A percentile compares a stretch with the other conserved stretches of the same genome.
These are phyloP conservation scores for Phytophthora capsici DNA, from an alignment of 352 stramenopile species.

Conservation along the genomic window DNA sequence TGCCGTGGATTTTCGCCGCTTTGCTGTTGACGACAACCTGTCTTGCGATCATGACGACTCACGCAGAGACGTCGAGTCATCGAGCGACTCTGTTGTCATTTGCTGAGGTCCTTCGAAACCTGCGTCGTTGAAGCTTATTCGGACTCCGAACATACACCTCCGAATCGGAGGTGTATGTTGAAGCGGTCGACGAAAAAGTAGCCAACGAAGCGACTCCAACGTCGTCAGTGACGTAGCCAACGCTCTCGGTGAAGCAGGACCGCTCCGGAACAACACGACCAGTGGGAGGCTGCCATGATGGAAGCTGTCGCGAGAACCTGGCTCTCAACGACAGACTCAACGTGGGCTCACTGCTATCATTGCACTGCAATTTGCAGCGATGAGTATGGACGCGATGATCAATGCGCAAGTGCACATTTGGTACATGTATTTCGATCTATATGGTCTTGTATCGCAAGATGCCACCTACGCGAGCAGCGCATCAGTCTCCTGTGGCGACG, in stretches of 20 bases:
- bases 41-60: conserved; percentile 26
- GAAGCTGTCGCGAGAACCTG: conserved; percentile 7
- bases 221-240: too few relatives aligned
- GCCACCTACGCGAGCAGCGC: conserved; percentile 35
- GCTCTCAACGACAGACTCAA: neutral
- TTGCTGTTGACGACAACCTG: neutral
- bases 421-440: conserved; percentile 1
- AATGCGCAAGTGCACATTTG: too few relatives aligned
- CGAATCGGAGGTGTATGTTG: conserved; percentile 22
- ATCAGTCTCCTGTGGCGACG: conserved; percentile 27
- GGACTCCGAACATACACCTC: too few relatives aligned
- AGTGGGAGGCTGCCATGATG: conserved; percentile 1
- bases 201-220: too few relatives aligned
- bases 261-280: neutral
- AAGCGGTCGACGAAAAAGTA: conserved; percentile 11
- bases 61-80: conserved; percentile 19
- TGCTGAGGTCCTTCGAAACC: neutral
- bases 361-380: too few relatives aligned
- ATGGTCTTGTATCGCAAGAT: neutral
- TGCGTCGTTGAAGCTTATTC: neutral
- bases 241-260: conserved; percentile 16
- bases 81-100: neutral
- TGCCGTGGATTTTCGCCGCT: too few relatives aligned
- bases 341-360: too few relatives aligned
- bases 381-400: too few relatives aligned